Percentiles rank a stretch among this genome's conserved stretches.
phyloP scores from a whole-genome alignment of 2,329 filamentous ascomycete genomes.

The Pestalotiopsis fici region DNA sequence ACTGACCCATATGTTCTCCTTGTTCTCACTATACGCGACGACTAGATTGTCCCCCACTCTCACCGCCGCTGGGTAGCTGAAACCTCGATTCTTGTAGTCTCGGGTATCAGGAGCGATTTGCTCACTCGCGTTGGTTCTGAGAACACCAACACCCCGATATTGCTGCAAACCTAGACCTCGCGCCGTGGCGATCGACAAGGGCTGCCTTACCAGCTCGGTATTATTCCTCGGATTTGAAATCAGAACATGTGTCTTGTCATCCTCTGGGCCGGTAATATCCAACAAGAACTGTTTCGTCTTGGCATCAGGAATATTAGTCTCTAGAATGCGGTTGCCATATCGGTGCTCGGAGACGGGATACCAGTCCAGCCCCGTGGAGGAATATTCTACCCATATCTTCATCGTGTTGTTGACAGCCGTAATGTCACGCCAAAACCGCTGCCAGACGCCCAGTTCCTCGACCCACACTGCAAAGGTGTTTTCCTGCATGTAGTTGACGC shows the following conservation, averaged over 20 bases:
- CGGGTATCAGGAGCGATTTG: constrained; percentile 23
- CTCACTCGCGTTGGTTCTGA: constrained; percentile 20
- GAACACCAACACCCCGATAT: constrained; percentile 17
- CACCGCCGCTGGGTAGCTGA: constrained; percentile 23
- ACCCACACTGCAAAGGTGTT: constrained; percentile 23
- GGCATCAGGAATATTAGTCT: constrained; percentile 23
- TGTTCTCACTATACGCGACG: constrained; percentile 25
- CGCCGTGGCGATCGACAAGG: constrained; percentile 18
- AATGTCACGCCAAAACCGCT: constrained; percentile 26
- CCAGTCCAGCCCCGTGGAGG: constrained; percentile 16
- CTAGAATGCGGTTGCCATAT: constrained; percentile 20
- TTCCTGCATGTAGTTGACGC: constrained; percentile 22
- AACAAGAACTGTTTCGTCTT: constrained; percentile 23
- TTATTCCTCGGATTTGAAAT: constrained; percentile 21
- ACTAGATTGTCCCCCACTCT: constrained; percentile 20
- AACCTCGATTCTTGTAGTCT: constrained; percentile 21
- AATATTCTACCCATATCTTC: constrained; percentile 23
- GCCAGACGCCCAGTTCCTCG: constrained; percentile 23
- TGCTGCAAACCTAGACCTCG: constrained; percentile 10
- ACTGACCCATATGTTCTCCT: constrained; percentile 28
- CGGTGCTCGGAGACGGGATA: constrained; percentile 17
- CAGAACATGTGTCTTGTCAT: neutral
- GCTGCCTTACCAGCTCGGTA: constrained; percentile 16
- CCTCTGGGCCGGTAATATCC: constrained; percentile 9
- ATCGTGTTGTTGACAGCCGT: constrained; percentile 19